These are phyloP conservation scores for Symbiodinium pilosum DNA, from an alignment of 73 alveolate genomes.

Conservation along the genomic window DNA sequence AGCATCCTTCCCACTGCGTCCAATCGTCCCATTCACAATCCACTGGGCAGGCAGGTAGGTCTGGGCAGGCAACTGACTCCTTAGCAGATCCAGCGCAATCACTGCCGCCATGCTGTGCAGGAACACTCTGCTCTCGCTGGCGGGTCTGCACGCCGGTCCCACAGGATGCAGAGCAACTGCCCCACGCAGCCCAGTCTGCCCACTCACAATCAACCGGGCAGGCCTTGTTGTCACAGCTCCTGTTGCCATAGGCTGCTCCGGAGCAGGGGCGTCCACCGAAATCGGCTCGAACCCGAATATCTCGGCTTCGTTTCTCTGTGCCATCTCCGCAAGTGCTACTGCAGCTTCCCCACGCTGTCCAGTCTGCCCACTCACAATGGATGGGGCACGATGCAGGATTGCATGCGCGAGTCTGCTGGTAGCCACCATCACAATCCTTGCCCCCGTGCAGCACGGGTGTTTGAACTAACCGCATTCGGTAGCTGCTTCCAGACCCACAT, in stretches of 20 bases:
- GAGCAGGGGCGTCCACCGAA: conserved; percentile 54
- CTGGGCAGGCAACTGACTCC: conserved; percentile 21
- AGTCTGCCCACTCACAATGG: conserved; percentile 67
- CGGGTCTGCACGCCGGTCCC: conserved; percentile 46
- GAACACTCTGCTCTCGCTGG: neutral
- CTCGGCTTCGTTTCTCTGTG: neutral
- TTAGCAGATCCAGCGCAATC: conserved; percentile 32
- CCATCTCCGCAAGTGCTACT: conserved; percentile 64
- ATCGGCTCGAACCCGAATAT: conserved; percentile 20
- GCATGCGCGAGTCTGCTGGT: conserved; percentile 40
- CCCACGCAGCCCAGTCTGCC: conserved; percentile 53
- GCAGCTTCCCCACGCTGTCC: conserved; percentile 54
- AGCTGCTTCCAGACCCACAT: conserved; percentile 56
- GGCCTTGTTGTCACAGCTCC: conserved; percentile 24
- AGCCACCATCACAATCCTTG: conserved; percentile 52
- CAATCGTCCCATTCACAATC: conserved; percentile 82
- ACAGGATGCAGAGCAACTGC: conserved; percentile 54
- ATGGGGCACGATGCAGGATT: conserved; percentile 52
- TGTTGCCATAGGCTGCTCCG: neutral
- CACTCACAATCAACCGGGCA: conserved; percentile 54
- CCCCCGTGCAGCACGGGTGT: conserved; percentile 77
- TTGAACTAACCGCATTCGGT: conserved; percentile 46
- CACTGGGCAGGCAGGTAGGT: conserved; percentile 55
- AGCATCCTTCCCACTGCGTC: conserved; percentile 56
- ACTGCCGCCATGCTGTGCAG: conserved; percentile 40